phyloP scores from a whole-genome alignment of 2,329 filamentous ascomycete species.

The Podosphaera xanthii region DNA sequence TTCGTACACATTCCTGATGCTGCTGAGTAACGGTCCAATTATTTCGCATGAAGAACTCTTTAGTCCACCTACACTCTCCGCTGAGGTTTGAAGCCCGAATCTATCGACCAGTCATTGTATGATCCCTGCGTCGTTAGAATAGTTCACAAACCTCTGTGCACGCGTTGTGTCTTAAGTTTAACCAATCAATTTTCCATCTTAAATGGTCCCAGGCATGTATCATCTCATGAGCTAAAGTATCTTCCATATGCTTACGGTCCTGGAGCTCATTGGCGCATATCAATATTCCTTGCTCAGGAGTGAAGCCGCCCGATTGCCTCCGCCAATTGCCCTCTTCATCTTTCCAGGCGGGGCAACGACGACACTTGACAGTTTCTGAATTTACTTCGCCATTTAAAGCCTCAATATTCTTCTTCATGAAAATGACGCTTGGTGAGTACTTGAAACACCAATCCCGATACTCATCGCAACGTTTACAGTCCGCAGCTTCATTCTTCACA shows the following conservation, averaged over 20 bases:
- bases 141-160: conserved; percentile 55
- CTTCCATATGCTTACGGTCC: conserved; percentile 63
- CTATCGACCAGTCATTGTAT: conserved; percentile 21
- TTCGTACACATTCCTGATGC: conserved; percentile 76
- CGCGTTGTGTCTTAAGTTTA: conserved; percentile 66
- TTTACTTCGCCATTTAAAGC: conserved; percentile 59
- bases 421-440: conserved; percentile 70
- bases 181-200: conserved; percentile 71
- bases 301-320: conserved; percentile 57
- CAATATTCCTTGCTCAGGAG: conserved; percentile 65
- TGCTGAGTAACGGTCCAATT: conserved; percentile 83
- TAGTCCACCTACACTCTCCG: conserved; percentile 77
- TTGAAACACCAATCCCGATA: conserved; percentile 65
- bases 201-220: conserved; percentile 90
- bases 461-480: conserved; percentile 62
- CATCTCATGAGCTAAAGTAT: conserved; percentile 93
- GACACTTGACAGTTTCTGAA: conserved; percentile 55
- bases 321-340: conserved; percentile 25
- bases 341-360: conserved; percentile 43
- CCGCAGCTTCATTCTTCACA: conserved; percentile 47
- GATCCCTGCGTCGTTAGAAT: neutral
- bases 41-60: conserved; percentile 63
- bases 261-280: conserved; percentile 83
- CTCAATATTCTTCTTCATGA: conserved; percentile 60
- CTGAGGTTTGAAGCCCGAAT: conserved; percentile 83